Evolutionary conservation across 768 basidiomycete genomes (phyloP).

Genomic region (Cubamyces sp.): DNA sequence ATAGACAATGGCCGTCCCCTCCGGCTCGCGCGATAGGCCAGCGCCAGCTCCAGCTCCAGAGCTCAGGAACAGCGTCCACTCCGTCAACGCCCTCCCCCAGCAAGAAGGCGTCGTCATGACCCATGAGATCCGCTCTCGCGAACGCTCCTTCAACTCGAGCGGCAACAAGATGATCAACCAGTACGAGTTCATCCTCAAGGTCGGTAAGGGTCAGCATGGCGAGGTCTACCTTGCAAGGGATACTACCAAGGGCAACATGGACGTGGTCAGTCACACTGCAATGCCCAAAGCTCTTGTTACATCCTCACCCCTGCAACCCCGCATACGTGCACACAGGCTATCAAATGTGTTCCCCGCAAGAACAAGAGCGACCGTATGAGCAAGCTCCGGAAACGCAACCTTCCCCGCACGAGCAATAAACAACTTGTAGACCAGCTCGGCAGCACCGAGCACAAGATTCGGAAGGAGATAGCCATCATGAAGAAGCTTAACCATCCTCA

Average conservation of each 20-base stretch:
- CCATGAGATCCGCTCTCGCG: conserved; percentile 37
- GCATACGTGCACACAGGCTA: conserved; percentile 52
- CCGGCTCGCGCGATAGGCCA: conserved; percentile 23
- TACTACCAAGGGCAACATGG: conserved; percentile 42
- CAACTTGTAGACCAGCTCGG: conserved; percentile 70
- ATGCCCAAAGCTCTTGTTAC: no score
- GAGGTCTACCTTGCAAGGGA: conserved; percentile 79
- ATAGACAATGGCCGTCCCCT: conserved; percentile 29
- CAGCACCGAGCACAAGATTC: conserved; percentile 81
- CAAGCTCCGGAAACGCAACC: conserved; percentile 43
- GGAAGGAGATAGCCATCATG: conserved; percentile 97
- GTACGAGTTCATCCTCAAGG: conserved; percentile 73
- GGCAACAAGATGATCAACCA: conserved; percentile 71
- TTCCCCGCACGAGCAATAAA: conserved; percentile 50
- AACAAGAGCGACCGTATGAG: conserved; percentile 71
- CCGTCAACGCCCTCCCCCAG: conserved; percentile 34
- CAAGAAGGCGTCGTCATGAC: conserved; percentile 55
- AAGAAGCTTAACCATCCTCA: conserved; percentile 93
- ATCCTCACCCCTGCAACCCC: not conserved
- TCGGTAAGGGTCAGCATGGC: conserved; percentile 91
- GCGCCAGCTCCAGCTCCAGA: conserved; percentile 9
- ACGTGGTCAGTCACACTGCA: conserved; percentile 42
- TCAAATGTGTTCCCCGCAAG: conserved; percentile 76
- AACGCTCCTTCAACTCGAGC: conserved; percentile 37
- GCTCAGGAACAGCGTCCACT: conserved; percentile 24